A percentile compares a stretch with the other conserved stretches of the same genome.
Evolutionary conservation across 306 rosid species (phyloP).

Genomic region (Luffa acutangula): DNA sequence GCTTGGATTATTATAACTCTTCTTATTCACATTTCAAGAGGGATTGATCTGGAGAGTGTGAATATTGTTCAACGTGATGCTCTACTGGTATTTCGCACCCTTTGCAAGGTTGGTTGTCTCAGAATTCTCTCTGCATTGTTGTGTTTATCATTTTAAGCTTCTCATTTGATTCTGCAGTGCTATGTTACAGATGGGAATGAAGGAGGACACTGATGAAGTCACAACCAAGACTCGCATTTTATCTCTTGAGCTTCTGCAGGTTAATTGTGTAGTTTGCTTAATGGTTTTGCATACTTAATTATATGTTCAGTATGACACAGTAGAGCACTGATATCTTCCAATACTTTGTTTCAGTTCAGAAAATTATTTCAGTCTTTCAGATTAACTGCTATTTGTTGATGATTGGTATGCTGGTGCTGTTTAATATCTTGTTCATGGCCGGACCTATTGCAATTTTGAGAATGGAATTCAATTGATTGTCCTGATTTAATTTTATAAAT

Average conservation of each 20-base stretch:
- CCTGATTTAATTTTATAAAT: neutral
- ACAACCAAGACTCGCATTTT: constrained; percentile 84
- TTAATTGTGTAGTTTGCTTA: constrained; percentile 14
- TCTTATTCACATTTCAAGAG: constrained; percentile 39
- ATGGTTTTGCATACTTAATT: neutral
- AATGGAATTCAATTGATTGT: neutral
- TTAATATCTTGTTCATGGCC: neutral
- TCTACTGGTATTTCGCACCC: constrained; percentile 87
- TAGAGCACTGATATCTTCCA: neutral
- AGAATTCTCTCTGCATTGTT: constrained; percentile 6
- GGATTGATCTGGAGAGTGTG: constrained; percentile 97
- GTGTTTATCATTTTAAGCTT: constrained; percentile 17
- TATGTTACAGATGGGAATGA: constrained; percentile 86
- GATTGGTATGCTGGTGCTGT: neutral
- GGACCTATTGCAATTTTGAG: neutral
- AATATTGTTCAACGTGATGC: constrained; percentile 81
- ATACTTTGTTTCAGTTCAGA: neutral
- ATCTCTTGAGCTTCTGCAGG: constrained; percentile 99
- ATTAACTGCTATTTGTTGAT: neutral
- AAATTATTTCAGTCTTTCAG: neutral
- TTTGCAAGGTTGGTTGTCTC: constrained; percentile 82
- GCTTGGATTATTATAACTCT: constrained; percentile 20
- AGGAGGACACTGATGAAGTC: constrained; percentile 93
- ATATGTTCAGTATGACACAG: neutral
- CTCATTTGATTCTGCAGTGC: constrained; percentile 13